Evolutionary conservation across 2,329 filamentous ascomycete genomes (phyloP).

Genomic region (Fusarium algeriense): DNA sequence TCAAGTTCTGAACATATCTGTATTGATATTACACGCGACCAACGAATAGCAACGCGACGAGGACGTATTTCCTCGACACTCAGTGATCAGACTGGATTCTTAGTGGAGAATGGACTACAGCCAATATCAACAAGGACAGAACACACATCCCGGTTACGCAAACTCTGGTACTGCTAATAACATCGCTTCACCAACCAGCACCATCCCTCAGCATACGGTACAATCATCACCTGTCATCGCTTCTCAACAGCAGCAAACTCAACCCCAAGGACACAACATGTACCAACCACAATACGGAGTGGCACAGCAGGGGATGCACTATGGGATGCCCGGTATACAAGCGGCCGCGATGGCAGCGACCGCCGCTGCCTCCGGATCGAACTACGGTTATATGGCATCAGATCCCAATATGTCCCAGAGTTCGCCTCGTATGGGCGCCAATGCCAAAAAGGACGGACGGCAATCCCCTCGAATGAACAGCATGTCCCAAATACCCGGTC

Average conservation of each 20-base stretch:
- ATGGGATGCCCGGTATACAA: constrained; percentile 85
- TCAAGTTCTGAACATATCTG: constrained; percentile 12
- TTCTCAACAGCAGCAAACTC: constrained; percentile 75
- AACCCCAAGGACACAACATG: constrained; percentile 77
- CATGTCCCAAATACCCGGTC: constrained; percentile 69
- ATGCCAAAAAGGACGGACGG: constrained; percentile 77
- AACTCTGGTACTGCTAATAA: constrained; percentile 66
- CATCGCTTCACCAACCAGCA: constrained; percentile 81
- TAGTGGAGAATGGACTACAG: constrained; percentile 78
- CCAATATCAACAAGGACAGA: constrained; percentile 75
- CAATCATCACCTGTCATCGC: constrained; percentile 85
- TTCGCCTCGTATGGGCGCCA: constrained; percentile 82
- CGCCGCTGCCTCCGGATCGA: constrained; percentile 88
- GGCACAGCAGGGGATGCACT: constrained; percentile 78
- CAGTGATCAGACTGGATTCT: constrained; percentile 42
- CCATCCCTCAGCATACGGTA: constrained; percentile 74
- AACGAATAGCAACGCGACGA: constrained; percentile 46
- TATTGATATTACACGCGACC: constrained; percentile 25
- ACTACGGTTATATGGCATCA: constrained; percentile 78
- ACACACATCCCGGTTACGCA: constrained; percentile 74
- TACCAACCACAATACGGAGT: constrained; percentile 85
- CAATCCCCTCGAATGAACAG: constrained; percentile 82
- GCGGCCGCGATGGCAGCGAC: constrained; percentile 93
- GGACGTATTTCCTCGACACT: constrained; percentile 46
- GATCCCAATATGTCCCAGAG: constrained; percentile 76